Base-by-base conservation (phyloP, 208 protist species). In the Crithidia fasciculata region DNA sequence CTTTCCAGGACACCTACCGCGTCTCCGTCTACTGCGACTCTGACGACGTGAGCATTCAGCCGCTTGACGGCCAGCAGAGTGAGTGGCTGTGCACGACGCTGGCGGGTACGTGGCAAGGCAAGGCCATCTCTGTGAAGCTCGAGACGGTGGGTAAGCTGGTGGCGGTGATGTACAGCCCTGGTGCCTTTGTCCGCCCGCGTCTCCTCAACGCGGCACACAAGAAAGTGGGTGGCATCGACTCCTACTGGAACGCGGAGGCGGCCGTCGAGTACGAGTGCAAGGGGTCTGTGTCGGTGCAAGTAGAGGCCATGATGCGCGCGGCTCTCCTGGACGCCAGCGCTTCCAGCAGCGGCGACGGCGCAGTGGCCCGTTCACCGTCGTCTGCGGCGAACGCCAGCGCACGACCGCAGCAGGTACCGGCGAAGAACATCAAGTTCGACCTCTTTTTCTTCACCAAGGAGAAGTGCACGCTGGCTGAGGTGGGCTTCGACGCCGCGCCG, bases 21-120 rank as follows among this genome's bases (percentile, higher is more conserved):
- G 84, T 95, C 50, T 92, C 86, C 52, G 85, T 96, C n/a, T 97
- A 95, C 80, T 95, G 88, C 77, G 93, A 97, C 62, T 89, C 83
- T 3, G 88, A 95, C 69, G 84, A 94, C 44, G 76, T 96, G 28
- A 69, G 78, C 50, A 87, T 97, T 41, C 41, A 56, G 6, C 88
- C 93, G 15, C 67, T 95, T 64, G 67, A 75, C 12, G 60, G 70
- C 69, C 75, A 62, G 55, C 59, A 71, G 37, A 69, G 65, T 5
- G 91, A 95, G 81, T 96, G 91, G 89, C 61, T 87, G 50, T 89
- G 85, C 72, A 85, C 82, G 8, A 79, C 80, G 40, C 85, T 92
- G 41, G 66, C 86, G 19, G 84, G 86, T 16, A 81, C 57, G 44
- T 93, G 84, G 85, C 70, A 75, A n/a, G 88, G 82, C 57, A 87